Conservation (phyloP, 176 grass and related monocot genomes). For the Elymus sibiricus region DNA sequence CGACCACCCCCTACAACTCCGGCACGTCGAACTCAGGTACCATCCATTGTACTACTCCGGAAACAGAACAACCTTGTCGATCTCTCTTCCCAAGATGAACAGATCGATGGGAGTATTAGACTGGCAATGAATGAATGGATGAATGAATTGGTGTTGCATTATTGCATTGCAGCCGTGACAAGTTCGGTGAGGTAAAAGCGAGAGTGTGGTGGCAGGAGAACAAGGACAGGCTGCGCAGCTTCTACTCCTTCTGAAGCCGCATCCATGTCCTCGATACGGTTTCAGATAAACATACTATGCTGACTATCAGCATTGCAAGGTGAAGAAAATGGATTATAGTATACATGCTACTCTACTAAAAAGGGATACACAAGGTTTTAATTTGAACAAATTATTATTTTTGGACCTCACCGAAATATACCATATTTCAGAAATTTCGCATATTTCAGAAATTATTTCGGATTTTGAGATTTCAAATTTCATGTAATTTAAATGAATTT, state of each 20-base stretch:
- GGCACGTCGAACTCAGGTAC: constrained; percentile 27
- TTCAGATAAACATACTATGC: not conserved
- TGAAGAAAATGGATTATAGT: not conserved
- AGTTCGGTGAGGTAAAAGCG: constrained; percentile 20
- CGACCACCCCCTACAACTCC: not conserved
- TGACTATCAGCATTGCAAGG: not conserved
- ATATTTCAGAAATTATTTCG: too few species aligned
- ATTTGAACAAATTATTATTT: too few species aligned
- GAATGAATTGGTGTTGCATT: not conserved
- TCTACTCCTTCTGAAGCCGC: constrained; percentile 17
- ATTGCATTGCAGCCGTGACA: constrained; percentile 18
- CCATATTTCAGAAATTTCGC: too few species aligned
- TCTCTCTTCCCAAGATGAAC: not conserved
- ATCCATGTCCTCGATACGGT: not conserved
- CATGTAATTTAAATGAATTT: too few species aligned
- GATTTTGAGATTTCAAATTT: too few species aligned
- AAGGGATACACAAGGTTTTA: too few species aligned
- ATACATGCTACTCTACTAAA: not conserved
- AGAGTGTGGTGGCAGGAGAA: constrained; percentile 29
- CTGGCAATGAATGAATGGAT: not conserved
- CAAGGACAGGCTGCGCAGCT: constrained; percentile 6
- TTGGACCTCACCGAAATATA: too few species aligned
- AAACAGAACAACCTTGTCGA: too few species aligned
- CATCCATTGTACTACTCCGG: too few species aligned
- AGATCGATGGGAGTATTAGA: not conserved